Evolutionary conservation across 2,329 filamentous ascomycete genomes (phyloP).

Genomic region (Gaeumannomyces tritici): DNA sequence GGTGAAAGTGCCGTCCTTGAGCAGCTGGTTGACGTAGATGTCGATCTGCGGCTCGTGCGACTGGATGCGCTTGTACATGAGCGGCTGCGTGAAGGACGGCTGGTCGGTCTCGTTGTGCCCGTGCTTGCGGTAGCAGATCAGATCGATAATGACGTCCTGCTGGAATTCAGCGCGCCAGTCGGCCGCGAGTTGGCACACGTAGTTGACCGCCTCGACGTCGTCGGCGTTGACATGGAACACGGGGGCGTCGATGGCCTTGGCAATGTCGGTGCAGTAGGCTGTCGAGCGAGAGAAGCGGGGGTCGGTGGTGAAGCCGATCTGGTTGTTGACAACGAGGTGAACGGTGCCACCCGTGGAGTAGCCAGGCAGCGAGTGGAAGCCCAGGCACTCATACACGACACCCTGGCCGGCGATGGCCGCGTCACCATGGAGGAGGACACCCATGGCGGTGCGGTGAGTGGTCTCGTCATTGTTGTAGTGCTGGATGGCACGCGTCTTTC

Average conservation of each 20-base stretch:
- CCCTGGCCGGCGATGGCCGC: conserved; percentile 95
- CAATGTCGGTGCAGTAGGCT: conserved; percentile 97
- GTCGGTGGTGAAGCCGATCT: conserved; percentile 99
- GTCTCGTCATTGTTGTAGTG: conserved; percentile 98
- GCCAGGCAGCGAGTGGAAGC: conserved; percentile 88
- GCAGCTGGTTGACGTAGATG: conserved; percentile 83
- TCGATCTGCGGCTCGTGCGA: conserved; percentile 78
- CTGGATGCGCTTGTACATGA: conserved; percentile 98
- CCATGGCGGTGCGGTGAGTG: conserved; percentile 83
- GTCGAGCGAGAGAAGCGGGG: conserved; percentile 95
- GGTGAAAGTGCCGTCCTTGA: conserved; percentile 88
- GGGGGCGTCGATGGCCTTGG: conserved; percentile 95
- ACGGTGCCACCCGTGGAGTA: conserved; percentile 97
- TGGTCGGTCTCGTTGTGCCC: conserved; percentile 99
- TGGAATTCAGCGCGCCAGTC: conserved; percentile 99
- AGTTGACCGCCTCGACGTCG: conserved; percentile 97
- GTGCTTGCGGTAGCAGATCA: conserved; percentile 98
- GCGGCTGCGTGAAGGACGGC: conserved; percentile 96
- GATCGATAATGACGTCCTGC: conserved; percentile 93
- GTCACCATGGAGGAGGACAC: conserved; percentile 91
- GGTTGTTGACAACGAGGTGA: conserved; percentile 97
- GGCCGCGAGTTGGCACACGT: conserved; percentile 90
- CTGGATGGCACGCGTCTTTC: conserved; percentile 95
- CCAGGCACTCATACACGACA: conserved; percentile 96
- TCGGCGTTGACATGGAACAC: conserved; percentile 99